Base-by-base conservation (phyloP, 805 yeast genomes). In the Kuraishia piskuri region DNA sequence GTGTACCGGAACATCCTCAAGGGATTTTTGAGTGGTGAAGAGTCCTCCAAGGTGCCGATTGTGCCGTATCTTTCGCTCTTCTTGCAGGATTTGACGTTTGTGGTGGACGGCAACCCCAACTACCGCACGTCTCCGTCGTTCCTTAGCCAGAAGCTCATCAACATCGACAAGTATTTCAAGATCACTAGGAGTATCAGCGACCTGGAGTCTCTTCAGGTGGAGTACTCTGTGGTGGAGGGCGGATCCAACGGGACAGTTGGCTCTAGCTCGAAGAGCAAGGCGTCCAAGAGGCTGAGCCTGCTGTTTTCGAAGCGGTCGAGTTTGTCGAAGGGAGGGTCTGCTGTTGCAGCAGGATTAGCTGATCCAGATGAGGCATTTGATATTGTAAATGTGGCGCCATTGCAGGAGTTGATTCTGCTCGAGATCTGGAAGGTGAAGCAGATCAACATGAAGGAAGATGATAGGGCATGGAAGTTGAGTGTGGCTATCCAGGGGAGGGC, bases 41-140 rank as follows among this genome's bases (percentile, higher is more conserved):
- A 56, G 61, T 67, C 56, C 60, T 68, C 68, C 64, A 77, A 71
- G 54, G 71, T 82, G 21, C 90, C 91, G 0, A 77, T 82, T 21
- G 91, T 88, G 40, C 96, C 96, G 19, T 88, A 86, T 63, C 75
- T 87, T 54, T 83, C 86, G 49, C 68, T 88, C 52, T 87, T 85
- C 64, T 69, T 88, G 48, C 94, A 86, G 67, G 96, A 88, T 67
- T 72, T 88, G 60, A 86, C 91, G 0, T 86, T 87, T 68, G 81
- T 86, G n/a, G 78, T 83, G 51, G 95, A 88, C 59, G 92, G 94
- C n/a, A 87, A 87, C 63, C 77, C 86, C 45, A 84, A 81, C 59
- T 83, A 72, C 63, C 73, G 91, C 63, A 79, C 74, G 56, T 83
- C 85, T 4, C 72, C 71, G 52, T 65, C 71, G 5, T 79, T 80